phyloP scores from a whole-genome alignment of 2,329 filamentous ascomycete species.

The Aureobasidium sp. region DNA sequence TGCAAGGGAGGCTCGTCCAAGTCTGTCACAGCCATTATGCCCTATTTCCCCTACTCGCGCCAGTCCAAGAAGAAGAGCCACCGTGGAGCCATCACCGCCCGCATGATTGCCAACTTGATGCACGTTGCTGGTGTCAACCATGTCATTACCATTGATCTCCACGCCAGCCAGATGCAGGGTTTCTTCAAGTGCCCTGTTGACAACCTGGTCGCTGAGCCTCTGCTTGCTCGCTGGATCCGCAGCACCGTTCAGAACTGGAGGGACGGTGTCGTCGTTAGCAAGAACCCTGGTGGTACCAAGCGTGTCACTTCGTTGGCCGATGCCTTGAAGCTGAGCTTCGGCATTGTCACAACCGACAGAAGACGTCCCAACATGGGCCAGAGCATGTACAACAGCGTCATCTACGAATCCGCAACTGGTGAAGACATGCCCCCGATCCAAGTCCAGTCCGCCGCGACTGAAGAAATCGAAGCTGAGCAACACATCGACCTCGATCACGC shows the following conservation, averaged over 20 bases:
- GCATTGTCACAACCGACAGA: constrained; percentile 83
- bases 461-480: constrained; percentile 22
- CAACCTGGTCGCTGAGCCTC: constrained; percentile 90
- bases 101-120: constrained; percentile 93
- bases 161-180: constrained; percentile 92
- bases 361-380: constrained; percentile 34
- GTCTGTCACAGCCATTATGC: constrained; percentile 90
- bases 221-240: constrained; percentile 92
- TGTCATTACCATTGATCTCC: constrained; percentile 93
- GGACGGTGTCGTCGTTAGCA: constrained; percentile 92
- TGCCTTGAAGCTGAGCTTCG: constrained; percentile 93
- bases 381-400: constrained; percentile 69
- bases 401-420: constrained; percentile 43
- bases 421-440: constrained; percentile 15
- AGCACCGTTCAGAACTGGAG: constrained; percentile 81
- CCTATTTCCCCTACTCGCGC: constrained; percentile 97
- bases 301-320: constrained; percentile 93
- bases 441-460: neutral
- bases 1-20: constrained; percentile 97
- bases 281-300: constrained; percentile 96
- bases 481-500: constrained; percentile 19
- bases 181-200: constrained; percentile 98
- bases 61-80: constrained; percentile 99
- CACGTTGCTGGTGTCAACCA: constrained; percentile 92
- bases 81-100: constrained; percentile 87